A percentile compares a stretch with the other conserved stretches of the same genome.
phyloP scores from a whole-genome alignment of 345 rosid species.

The Triadica sebifera region DNA sequence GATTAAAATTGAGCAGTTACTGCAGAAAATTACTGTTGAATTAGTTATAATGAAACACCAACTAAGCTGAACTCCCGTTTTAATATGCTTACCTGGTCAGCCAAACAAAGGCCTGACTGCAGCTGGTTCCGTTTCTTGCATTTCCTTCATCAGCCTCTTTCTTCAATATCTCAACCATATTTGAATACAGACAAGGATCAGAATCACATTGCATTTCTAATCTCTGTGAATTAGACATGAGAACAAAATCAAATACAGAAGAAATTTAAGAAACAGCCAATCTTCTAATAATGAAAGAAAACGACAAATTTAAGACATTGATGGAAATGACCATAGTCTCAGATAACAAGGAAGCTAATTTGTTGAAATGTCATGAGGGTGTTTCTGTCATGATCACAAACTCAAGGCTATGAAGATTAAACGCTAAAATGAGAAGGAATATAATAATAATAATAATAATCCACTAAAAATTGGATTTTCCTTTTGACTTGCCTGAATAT shows the following conservation, averaged over 20 bases:
- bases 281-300: neutral
- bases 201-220: slow-evolving; percentile 58
- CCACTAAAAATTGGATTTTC: neutral
- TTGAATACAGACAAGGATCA: slow-evolving; percentile 54
- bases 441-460: neutral
- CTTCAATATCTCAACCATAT: slow-evolving; percentile 66
- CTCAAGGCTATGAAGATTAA: neutral
- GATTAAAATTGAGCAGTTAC: neutral
- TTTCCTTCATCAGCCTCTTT: slow-evolving; percentile 63
- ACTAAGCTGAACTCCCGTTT: neutral
- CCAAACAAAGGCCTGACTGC: slow-evolving; percentile 83
- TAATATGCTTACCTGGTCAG: slow-evolving; percentile 64
- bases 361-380: slow-evolving; percentile 24
- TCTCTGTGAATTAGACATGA: slow-evolving; percentile 39
- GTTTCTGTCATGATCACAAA: slow-evolving; percentile 23
- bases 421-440: neutral
- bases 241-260: neutral
- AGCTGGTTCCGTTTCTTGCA: slow-evolving; percentile 52
- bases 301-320: neutral
- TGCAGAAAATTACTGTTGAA: too few relatives aligned
- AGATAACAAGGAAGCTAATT: neutral
- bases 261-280: neutral
- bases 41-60: neutral
- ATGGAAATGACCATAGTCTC: slow-evolving; percentile 18
- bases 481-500: slow-evolving; percentile 55